Base-by-base conservation (phyloP, 768 basidiomycete species). In the Collybia mongolica region DNA sequence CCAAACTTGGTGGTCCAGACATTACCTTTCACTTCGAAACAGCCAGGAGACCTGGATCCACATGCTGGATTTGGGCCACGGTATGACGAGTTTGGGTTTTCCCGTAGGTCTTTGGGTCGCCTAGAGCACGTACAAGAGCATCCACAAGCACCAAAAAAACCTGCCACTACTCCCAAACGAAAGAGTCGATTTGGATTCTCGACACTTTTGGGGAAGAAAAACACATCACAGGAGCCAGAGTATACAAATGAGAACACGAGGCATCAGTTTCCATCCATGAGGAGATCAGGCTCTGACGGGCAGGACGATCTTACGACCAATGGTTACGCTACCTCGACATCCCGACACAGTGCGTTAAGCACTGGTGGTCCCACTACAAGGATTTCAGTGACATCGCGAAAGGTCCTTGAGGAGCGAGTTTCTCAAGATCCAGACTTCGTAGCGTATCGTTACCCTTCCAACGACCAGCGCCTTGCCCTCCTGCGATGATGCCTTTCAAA, bases 401-500 rank as follows among this genome's bases (percentile, higher is more conserved):
- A 83, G 71, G 82, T 82, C 41, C 73, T 90, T 48, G 88, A 89
- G 58, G 82, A 86, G 57, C 75, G 90, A 18, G 88, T 93, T n/a
- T 77, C 85, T n/a, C 91, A 89, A 66, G 90, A 91, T 63, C 67
- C 80, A 2, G 88, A 92, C 15, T 93, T 93, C 61, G 83, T 93
- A 52, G 88, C 90, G 3, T 92, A 93, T 64, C 82, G 90, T 36
- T 93, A 93, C 65, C 91, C 91, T 6, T 91, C 90, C 12, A 80
- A 75, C 54, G 84, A 88, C 57, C 84, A 88, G 57, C 81, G 77
- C 35, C 60, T 87, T 54, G 83, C 84, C 62, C 72, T 88, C 37
- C 59, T 87, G 49, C 80, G 76, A 57, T 80, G 62, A 69, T 52
- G 17, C 39, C 24, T 2, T 23, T 37, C 22, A 20, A 35, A 39